Evolutionary conservation across 805 yeast species (phyloP).

Genomic region (Metschnikowia rubicola): DNA sequence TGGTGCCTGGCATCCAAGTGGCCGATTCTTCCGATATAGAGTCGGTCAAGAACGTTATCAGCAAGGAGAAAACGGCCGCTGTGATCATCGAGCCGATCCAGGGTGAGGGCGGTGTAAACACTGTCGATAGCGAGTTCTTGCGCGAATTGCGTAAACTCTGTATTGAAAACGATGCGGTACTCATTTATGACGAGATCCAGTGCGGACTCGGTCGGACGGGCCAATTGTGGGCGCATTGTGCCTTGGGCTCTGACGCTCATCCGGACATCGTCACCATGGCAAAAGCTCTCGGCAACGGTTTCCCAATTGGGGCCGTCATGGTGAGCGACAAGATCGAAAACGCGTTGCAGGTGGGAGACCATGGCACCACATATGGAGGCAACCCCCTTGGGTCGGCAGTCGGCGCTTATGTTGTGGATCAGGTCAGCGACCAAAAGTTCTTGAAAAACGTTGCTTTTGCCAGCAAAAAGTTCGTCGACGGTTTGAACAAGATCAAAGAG

Average conservation of each 20-base stretch:
- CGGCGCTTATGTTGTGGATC: constrained; percentile 70
- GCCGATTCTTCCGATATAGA: constrained; percentile 61
- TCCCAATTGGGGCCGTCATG: constrained; percentile 93
- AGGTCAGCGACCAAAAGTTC: constrained; percentile 59
- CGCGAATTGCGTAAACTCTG: constrained; percentile 64
- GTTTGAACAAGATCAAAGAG: constrained; percentile 47
- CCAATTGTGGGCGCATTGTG: constrained; percentile 85
- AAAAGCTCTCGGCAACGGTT: constrained; percentile 95
- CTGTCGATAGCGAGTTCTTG: constrained; percentile 62
- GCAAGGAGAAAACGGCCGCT: constrained; percentile 69
- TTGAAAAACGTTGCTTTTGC: constrained; percentile 57
- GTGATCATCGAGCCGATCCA: constrained; percentile 96
- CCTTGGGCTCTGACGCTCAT: constrained; percentile 73
- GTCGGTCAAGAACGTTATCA: constrained; percentile 53
- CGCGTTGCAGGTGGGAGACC: constrained; percentile 83
- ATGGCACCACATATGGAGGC: constrained; percentile 97
- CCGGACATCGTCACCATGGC: constrained; percentile 95
- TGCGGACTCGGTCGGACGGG: constrained; percentile 96
- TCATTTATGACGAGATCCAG: constrained; percentile 94
- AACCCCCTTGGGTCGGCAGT: constrained; percentile 88
- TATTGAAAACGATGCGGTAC: constrained; percentile 61
- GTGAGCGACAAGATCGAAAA: constrained; percentile 75
- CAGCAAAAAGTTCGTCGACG: constrained; percentile 52
- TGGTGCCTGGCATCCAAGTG: constrained; percentile 82
- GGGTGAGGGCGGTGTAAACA: constrained; percentile 94